Percentiles rank a stretch among this genome's conserved stretches.
Evolutionary conservation across 164 flowering plant genomes (phyloP).

Genomic region (Vitis rotundifolia): DNA sequence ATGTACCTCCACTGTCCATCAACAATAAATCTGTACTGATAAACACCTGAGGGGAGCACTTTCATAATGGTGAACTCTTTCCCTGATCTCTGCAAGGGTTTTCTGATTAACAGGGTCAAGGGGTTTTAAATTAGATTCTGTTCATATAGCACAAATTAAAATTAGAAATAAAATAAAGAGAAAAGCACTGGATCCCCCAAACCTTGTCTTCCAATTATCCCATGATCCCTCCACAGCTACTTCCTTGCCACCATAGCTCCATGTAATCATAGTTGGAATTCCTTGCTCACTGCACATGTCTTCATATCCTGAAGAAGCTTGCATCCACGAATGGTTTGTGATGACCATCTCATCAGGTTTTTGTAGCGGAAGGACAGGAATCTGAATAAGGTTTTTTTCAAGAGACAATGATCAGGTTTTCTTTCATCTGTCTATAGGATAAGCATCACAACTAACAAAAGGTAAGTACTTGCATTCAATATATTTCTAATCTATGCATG

Average conservation of each 20-base stretch:
- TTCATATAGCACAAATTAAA: conserved; percentile 1
- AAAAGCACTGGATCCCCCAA: neutral
- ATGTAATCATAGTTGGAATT: conserved; percentile 86
- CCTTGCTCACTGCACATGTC: conserved; percentile 61
- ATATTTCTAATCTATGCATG: no score
- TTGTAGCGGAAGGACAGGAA: conserved; percentile 70
- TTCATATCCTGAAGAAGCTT: conserved; percentile 45
- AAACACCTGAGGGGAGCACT: conserved; percentile 90
- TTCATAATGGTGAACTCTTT: conserved; percentile 83
- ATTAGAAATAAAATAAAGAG: neutral
- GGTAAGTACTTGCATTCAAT: neutral
- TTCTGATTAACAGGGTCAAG: conserved; percentile 38
- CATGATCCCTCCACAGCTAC: conserved; percentile 92
- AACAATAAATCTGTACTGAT: conserved; percentile 79
- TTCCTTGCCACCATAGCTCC: conserved; percentile 79
- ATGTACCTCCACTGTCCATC: conserved; percentile 79
- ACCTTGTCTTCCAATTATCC: conserved; percentile 90
- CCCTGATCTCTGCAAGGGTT: conserved; percentile 74
- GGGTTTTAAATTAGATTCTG: neutral
- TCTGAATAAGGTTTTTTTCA: conserved; percentile 32
- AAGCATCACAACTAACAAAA: neutral
- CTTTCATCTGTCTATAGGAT: neutral
- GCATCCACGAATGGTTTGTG: conserved; percentile 54
- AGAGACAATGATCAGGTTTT: neutral
- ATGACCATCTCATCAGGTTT: conserved; percentile 68